Base-by-base conservation (phyloP, 106 monocot genomes). In the Gastrodia elata region DNA sequence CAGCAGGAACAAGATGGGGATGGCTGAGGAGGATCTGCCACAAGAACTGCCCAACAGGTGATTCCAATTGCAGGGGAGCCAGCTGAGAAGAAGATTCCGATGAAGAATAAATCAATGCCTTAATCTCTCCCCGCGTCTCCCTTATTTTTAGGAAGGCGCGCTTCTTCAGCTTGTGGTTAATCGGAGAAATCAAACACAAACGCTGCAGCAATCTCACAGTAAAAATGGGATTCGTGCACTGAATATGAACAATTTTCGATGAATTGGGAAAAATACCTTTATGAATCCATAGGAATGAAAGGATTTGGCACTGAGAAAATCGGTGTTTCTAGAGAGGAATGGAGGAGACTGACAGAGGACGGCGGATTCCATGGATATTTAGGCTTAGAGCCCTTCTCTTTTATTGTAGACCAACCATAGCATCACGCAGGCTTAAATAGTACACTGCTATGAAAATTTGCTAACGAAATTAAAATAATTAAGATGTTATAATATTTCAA, bases 1-100 rank as follows among this genome's bases (percentile, higher is more conserved):
- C 93, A 59, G 93, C 89, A 0, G 87, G 85, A 26, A 93, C 79
- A 8, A 93, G 85, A 72, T 93, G 89, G 3, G 93, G 93, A 67
- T 90, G 83, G 71, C 77, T 93, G 42, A 77, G 39, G 18, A 93
- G 83, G 59, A 93, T 87, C 68, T 93, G 83, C 0, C 85, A 87
- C 18, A 93, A 77, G 72, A 93, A 85, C 65, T 93, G 89, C 52
- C 93, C 93, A 4, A 80, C 43, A 6, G 89, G 89, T 14, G 93
- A 93, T 40, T 93, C 90, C 68, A 87, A 65, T 72, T 81, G 81
- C 30, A 93, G 87, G 25, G 93, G 93, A 38, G 93, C 87, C 18
- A 90, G 79, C 14, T 79, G 75, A n/a, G 82, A 77, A 0, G 77
- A 56, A 15, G 75, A 25, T 0, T 39, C 78, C 2, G 35, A 26